Base-by-base conservation (phyloP, 192 early-diverging fungal species). In the Kickxella alabastrina region DNA sequence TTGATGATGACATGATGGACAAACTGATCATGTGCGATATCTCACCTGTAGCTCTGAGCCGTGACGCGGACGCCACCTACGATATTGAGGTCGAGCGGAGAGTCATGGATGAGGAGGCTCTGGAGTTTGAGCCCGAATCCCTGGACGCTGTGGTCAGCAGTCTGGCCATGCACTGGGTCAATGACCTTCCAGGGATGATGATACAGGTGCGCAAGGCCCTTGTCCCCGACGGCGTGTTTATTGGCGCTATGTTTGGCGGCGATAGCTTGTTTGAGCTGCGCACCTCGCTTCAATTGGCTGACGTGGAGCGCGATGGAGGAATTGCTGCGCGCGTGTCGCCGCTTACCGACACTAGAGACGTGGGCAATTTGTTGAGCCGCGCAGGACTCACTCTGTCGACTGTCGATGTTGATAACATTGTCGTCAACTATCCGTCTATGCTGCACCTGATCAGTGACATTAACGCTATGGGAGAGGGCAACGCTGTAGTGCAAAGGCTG, bases 221-320 rank as follows among this genome's bases (percentile, higher is more conserved):
- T 41, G 92, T 94, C 52, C 90, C 93, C 0, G 95, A 98, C 63
- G 87, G 92, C 34, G 83, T 90, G 47, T 98, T 98, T 64, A 82
- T 98, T 42, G 93, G 85, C 9, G 88, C 92, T 6, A 87, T 98
- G 85, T 82, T 94, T 76, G 93, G 95, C 27, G 92, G 91, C 3
- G 95, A 98, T 49, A 92, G 93, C n/a, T 74, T 98, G 19, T 98
- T 89, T 82, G 95, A 98, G 67, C 78, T 98, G 14, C 64, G 93
- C 49, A 90, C 91, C 3, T 84, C 90, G 2, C 57, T 98, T 50
- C 95, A 95, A 62, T 66, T 98, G 44, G 91, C 92, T 2, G 92
- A 98, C 59, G 57, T 81, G n/a, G 95, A 98, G 68, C 79, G 95
- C 8, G 87, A 87, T 50, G 85, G 91, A 6, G 95, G 95, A 3